phyloP scores from a whole-genome alignment of 2,329 filamentous ascomycete species.

The Epichloe sylvatica region DNA sequence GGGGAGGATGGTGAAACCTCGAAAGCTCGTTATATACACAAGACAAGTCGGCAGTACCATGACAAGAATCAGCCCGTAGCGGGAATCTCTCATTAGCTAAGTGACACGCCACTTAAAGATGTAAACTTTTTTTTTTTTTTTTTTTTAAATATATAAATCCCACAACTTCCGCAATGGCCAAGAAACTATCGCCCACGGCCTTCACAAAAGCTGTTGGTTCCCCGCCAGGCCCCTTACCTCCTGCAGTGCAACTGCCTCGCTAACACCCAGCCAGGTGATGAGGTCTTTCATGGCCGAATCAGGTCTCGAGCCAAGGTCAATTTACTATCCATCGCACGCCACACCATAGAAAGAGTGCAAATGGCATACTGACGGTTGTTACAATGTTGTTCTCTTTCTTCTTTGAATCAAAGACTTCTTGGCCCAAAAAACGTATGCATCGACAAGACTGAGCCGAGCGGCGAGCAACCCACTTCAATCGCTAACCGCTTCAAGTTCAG shows the following conservation, averaged over 20 bases:
- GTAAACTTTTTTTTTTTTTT: too few species aligned
- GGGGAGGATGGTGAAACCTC: too few species aligned
- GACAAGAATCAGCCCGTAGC: too few species aligned
- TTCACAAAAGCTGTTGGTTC: slow-evolving; percentile 22
- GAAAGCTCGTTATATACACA: too few species aligned
- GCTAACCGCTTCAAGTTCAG: slow-evolving; percentile 38
- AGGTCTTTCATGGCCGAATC: slow-evolving; percentile 77
- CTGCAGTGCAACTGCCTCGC: slow-evolving; percentile 1
- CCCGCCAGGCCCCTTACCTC: background rate
- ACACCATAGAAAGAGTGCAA: background rate
- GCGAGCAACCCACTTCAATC: background rate
- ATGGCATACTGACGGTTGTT: background rate
- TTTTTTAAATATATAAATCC: too few species aligned
- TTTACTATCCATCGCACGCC: background rate
- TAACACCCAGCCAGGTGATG: slow-evolving; percentile 45
- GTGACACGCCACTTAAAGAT: too few species aligned
- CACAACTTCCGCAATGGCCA: slow-evolving; percentile 15
- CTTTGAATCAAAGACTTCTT: slow-evolving; percentile 10
- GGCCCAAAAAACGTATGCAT: slow-evolving; percentile 9
- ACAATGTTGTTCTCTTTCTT: too few species aligned
- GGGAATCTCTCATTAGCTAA: fast-evolving
- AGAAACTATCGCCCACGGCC: slow-evolving; percentile 19
- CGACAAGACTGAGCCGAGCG: background rate
- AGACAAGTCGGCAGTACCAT: too few species aligned
- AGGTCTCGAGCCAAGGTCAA: slow-evolving; percentile 73